Conservation (phyloP, 2,329 filamentous ascomycete genomes). For the Epichloe sibirici region DNA sequence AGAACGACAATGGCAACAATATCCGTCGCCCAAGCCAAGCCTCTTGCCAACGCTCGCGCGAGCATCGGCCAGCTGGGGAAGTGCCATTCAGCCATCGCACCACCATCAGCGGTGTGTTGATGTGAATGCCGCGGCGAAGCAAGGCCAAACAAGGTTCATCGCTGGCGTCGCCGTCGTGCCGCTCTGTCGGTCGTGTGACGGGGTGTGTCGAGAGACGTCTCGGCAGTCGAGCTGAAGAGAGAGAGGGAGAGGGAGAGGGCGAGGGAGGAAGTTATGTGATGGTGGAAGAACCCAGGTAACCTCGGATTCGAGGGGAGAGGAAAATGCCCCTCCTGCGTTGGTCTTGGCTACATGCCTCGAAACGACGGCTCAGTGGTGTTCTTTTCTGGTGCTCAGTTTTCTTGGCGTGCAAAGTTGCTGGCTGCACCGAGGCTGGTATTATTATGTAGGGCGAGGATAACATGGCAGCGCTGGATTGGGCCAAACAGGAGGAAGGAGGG, state of each 20-base stretch:
- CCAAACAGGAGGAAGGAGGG: too few species aligned
- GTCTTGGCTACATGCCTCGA: background rate
- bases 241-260: background rate
- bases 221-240: background rate
- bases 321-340: background rate
- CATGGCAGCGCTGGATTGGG: too few species aligned
- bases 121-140: background rate
- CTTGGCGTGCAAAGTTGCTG: conserved; percentile 18
- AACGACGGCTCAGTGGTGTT: background rate
- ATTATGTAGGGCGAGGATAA: too few species aligned
- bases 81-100: conserved; percentile 2
- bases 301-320: background rate
- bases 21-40: conserved; percentile 20
- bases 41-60: conserved; percentile 14
- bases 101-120: background rate
- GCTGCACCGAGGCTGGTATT: too few species aligned
- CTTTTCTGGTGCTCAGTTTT: background rate
- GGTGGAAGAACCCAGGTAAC: background rate
- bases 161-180: background rate
- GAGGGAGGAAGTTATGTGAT: background rate
- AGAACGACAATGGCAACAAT: conserved; percentile 20
- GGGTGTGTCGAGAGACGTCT: background rate
- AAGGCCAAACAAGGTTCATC: background rate
- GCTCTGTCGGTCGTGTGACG: too few species aligned
- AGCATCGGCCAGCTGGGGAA: conserved; percentile 5